Percentiles rank a stretch among this genome's conserved stretches.
Conservation (phyloP, 2,329 filamentous ascomycete genomes). For the Cladosporium sp. region DNA sequence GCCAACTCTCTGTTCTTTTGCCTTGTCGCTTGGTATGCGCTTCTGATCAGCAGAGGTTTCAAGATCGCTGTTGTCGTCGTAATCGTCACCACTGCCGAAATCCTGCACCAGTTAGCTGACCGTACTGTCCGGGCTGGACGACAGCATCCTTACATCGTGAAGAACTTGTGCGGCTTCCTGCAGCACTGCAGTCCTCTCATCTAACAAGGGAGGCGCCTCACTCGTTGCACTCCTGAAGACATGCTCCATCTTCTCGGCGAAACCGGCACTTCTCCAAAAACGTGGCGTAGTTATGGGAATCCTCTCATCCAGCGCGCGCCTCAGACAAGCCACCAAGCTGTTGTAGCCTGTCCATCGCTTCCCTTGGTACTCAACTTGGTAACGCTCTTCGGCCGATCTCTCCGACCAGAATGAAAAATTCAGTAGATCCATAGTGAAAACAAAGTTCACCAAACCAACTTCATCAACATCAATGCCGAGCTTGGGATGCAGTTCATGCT, state of each 20-base stretch:
- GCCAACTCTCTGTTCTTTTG: not conserved
- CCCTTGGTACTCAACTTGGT: slow-evolving; percentile 75
- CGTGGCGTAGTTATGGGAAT: slow-evolving; percentile 84
- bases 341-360: slow-evolving; percentile 91
- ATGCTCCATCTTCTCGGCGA: slow-evolving; percentile 65
- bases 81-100: not conserved
- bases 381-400: slow-evolving; percentile 63
- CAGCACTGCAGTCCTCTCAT: slow-evolving; percentile 14
- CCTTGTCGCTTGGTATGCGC: not conserved
- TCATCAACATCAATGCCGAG: slow-evolving; percentile 27
- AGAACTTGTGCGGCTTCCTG: slow-evolving; percentile 66
- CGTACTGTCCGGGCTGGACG: not conserved
- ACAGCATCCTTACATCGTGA: slow-evolving; percentile 38
- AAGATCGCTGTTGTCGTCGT: not conserved
- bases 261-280: slow-evolving; percentile 60
- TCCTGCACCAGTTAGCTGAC: not conserved
- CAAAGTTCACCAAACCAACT: slow-evolving; percentile 64
- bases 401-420: slow-evolving; percentile 98
- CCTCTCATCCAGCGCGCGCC: slow-evolving; percentile 83
- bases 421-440: slow-evolving; percentile 94
- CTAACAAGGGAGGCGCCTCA: slow-evolving; percentile 74
- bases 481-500: slow-evolving; percentile 86
- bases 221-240: slow-evolving; percentile 84
- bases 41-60: not conserved
- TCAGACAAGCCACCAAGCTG: slow-evolving; percentile 83